Base-by-base conservation (phyloP, 2,329 filamentous ascomycete species). In the Xylariaceae sp. region DNA sequence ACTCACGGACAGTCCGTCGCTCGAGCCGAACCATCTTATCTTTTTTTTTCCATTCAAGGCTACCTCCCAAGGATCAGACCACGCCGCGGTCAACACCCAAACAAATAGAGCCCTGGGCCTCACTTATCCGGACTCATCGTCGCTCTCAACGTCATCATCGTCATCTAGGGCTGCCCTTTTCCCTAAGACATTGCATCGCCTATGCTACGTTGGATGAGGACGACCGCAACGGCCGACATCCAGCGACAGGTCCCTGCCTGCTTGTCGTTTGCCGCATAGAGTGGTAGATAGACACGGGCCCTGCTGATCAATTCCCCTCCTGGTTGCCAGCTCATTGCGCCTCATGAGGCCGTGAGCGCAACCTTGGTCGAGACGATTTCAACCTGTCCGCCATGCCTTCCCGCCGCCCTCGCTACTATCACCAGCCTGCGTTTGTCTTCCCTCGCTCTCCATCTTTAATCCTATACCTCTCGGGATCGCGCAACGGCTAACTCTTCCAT, bases 371-470 rank as follows among this genome's bases (percentile, higher is more conserved):
- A 26, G 22, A 26, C 22, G 22, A 26, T 26, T 6, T 6, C 22
- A n/a, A 49, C 41, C 45, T 42, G 29, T 38, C 41, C 47, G 44
- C 37, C 49, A 61, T 61, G 57, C 48, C 57, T 45, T 48, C 55
- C 19, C 51, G 52, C 44, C 56, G 56, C 38, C 46, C 47, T 37
- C 56, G 56, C 39, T 54, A 54, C 37, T 55, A 58, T 39, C 22
- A 26, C 22, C 57, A 60, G 40, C 48, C 56, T 42, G 51, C 54
- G 59, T 62, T 59, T 47, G 59, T 62, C 46, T 50, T n/a, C 47
- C 39, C 50, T 18, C 34, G 28, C 9, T 9, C 11, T 31, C 36
- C 29, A 6, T 11, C 22, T 6, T 26, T 6, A 6, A 26, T 6
- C 11, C 6, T 26, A 26, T 11, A 26, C 6, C 11, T 34, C n/a